These are phyloP conservation scores for Colletotrichum viniferum DNA, from an alignment of 2,329 filamentous ascomycete genomes.

Conservation along the genomic window DNA sequence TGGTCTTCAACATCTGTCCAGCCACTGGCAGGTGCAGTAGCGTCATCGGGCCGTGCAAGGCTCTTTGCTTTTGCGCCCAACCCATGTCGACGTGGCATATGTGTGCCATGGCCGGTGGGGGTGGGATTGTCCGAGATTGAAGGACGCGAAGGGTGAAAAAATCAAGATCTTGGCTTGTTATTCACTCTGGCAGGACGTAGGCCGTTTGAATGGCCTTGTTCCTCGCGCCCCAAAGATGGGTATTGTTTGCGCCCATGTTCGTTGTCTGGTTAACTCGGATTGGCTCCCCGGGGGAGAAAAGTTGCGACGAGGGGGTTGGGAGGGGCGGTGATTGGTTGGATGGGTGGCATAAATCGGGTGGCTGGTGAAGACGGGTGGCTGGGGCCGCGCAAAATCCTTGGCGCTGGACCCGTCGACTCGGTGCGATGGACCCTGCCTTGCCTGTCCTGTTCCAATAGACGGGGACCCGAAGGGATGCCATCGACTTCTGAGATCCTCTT, in stretches of 20 bases:
- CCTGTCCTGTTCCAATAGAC: background rate
- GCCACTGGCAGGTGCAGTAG: slow-evolving; percentile 22
- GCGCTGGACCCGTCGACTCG: background rate
- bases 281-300: background rate
- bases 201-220: background rate
- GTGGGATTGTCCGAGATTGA: background rate
- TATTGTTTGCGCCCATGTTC: background rate
- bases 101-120: background rate
- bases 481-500: background rate
- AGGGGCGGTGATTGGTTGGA: slow-evolving; percentile 3
- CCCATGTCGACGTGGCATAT: background rate
- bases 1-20: background rate
- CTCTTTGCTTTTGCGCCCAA: background rate
- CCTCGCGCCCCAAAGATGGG: background rate
- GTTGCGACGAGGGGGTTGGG: slow-evolving; percentile 9
- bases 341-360: slow-evolving; percentile 4
- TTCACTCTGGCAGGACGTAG: background rate
- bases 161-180: background rate
- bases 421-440: background rate
- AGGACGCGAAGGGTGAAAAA: background rate
- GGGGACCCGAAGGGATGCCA: background rate
- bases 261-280: slow-evolving; percentile 15
- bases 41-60: slow-evolving; percentile 19
- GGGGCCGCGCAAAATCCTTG: background rate
- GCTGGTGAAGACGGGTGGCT: slow-evolving; percentile 22